Percentiles rank a stretch among this genome's conserved stretches.
phyloP scores from a whole-genome alignment of 148 eudicot species.

The Chenopodium album region DNA sequence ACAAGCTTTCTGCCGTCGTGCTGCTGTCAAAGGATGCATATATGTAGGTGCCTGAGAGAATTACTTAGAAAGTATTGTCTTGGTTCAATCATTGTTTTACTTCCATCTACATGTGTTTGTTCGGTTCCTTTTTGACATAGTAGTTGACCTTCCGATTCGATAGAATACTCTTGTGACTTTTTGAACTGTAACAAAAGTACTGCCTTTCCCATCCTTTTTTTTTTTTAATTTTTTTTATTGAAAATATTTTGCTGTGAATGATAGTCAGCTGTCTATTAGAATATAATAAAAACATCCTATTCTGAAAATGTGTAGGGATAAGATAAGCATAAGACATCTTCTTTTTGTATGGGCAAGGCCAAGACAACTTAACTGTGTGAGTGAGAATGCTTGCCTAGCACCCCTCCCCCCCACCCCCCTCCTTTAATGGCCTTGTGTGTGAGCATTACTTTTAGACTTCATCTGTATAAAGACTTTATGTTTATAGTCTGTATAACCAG shows the following conservation, averaged over 20 bases:
- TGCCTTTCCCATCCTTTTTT: neutral
- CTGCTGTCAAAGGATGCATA: slow-evolving; percentile 96
- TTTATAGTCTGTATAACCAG: neutral
- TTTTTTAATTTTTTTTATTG: too few relatives aligned
- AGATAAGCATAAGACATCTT: neutral
- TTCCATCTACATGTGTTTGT: neutral
- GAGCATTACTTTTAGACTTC: neutral
- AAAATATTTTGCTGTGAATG: neutral
- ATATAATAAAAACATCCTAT: neutral
- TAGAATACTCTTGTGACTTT: neutral
- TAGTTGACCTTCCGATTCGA: neutral
- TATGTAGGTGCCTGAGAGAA: slow-evolving; percentile 56
- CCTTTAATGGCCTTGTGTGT: neutral
- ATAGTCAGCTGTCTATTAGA: neutral
- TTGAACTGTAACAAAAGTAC: neutral
- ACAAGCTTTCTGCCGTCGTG: slow-evolving; percentile 95
- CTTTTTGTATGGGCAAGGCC: neutral
- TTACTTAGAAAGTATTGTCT: neutral
- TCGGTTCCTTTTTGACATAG: neutral
- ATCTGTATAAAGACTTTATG: neutral
- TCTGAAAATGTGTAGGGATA: neutral
- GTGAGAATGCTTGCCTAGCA: neutral
- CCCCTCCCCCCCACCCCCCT: neutral
- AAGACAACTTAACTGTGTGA: neutral
- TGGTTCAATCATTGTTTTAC: neutral